Percentiles rank a stretch among this genome's conserved stretches.
phyloP scores from a whole-genome alignment of 2,329 filamentous ascomycete genomes.

The Neonectria magnoliae region DNA sequence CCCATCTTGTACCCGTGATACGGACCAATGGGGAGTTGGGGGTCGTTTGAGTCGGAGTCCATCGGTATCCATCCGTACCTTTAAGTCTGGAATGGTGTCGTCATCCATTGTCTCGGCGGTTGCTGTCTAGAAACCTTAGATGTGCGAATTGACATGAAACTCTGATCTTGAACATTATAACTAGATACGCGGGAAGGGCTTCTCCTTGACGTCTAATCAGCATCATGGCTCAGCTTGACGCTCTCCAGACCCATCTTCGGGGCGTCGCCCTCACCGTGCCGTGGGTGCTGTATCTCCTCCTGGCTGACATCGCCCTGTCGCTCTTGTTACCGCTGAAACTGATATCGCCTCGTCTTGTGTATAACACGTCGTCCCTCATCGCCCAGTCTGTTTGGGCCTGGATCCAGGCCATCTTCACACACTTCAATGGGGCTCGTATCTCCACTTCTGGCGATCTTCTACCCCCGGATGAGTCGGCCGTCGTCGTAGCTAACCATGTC shows the following conservation, averaged over 20 bases:
- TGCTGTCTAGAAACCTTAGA: constrained; percentile 12
- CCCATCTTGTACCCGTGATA: background rate
- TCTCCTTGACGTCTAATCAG: background rate
- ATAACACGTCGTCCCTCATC: constrained; percentile 64
- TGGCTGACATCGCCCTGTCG: constrained; percentile 62
- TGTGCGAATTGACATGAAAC: background rate
- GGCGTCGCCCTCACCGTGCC: constrained; percentile 57
- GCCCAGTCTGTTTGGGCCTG: constrained; percentile 65
- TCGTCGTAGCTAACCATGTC: constrained; percentile 70
- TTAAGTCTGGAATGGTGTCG: constrained; percentile 23
- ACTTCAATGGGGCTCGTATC: constrained; percentile 63
- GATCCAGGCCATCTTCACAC: constrained; percentile 67
- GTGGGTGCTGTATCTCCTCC: constrained; percentile 63
- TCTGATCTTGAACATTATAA: background rate
- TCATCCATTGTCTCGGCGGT: constrained; percentile 18
- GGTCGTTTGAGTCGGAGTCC: background rate
- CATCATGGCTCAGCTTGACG: constrained; percentile 27
- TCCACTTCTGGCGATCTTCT: constrained; percentile 62
- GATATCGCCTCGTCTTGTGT: constrained; percentile 60
- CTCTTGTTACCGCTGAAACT: constrained; percentile 58
- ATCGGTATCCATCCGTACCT: background rate
- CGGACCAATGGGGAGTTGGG: background rate
- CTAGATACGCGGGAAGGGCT: background rate
- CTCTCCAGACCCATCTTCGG: constrained; percentile 51
- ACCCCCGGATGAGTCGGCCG: constrained; percentile 65